phyloP scores from a whole-genome alignment of 2,329 filamentous ascomycete species.

The Plectosphaerella sp. region DNA sequence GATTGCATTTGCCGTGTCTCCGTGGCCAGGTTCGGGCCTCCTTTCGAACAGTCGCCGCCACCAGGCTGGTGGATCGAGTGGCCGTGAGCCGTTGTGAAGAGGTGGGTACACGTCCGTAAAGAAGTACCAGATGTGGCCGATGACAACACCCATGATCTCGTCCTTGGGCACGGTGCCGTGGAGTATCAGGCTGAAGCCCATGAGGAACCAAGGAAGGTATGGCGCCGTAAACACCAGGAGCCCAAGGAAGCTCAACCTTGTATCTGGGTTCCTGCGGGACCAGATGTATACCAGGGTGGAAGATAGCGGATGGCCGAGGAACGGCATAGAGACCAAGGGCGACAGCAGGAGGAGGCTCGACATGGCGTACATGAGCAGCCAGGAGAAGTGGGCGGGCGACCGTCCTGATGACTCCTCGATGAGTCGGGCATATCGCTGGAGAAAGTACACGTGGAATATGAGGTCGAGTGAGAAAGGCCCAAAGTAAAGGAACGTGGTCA shows the following conservation, averaged over 20 bases:
- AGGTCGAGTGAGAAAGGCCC: conserved; percentile 91
- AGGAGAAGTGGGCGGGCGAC: conserved; percentile 90
- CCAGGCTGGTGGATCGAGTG: conserved; percentile 84
- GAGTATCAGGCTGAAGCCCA: conserved; percentile 87
- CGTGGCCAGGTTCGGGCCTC: conserved; percentile 28
- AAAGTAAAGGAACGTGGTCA: conserved; percentile 97
- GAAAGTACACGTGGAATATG: conserved; percentile 96
- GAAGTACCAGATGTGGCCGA: conserved; percentile 97
- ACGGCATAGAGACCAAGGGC: conserved; percentile 85
- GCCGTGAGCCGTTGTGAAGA: conserved; percentile 76
- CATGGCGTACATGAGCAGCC: conserved; percentile 85
- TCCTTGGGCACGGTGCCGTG: conserved; percentile 89
- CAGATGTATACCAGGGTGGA: conserved; percentile 97
- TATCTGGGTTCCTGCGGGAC: conserved; percentile 92
- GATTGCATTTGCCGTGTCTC: conserved; percentile 46
- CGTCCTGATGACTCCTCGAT: conserved; percentile 92
- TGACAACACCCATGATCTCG: conserved; percentile 90
- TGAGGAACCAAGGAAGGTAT: conserved; percentile 92
- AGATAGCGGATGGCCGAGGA: conserved; percentile 88
- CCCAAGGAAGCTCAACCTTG: conserved; percentile 82
- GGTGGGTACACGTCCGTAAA: conserved; percentile 96
- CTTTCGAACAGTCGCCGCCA: conserved; percentile 82
- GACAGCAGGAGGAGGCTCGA: conserved; percentile 75
- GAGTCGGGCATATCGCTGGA: conserved; percentile 91
- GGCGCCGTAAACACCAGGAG: conserved; percentile 89